Percentiles rank a stretch among this genome's conserved stretches.
phyloP scores from a whole-genome alignment of 2,329 filamentous ascomycete species.

The Ophiostoma triangulosporum region DNA sequence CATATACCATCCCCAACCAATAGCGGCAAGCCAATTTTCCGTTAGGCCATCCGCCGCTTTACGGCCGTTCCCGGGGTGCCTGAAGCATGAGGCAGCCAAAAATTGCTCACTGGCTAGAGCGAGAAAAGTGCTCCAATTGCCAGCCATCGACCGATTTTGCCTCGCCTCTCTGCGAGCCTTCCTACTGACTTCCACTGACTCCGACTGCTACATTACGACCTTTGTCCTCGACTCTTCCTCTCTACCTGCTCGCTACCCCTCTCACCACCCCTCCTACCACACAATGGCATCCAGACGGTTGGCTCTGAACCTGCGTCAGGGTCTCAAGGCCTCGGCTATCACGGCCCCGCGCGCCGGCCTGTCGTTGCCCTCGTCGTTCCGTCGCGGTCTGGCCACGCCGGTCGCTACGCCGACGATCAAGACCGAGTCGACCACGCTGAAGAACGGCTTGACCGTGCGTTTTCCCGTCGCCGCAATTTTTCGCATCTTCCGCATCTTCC shows the following conservation, averaged over 20 bases:
- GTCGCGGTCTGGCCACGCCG: conserved; percentile 82
- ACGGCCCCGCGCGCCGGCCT: conserved; percentile 63
- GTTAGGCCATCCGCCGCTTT: background rate
- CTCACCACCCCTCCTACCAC: background rate
- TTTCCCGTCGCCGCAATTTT: too few relatives aligned
- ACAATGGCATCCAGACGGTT: conserved; percentile 85
- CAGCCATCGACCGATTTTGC: conserved; percentile 8
- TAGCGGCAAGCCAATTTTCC: conserved; percentile 9
- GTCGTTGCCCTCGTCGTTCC: conserved; percentile 63
- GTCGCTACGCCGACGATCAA: conserved; percentile 50
- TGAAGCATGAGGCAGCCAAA: conserved; percentile 12
- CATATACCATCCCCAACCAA: background rate
- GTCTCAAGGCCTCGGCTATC: too few relatives aligned
- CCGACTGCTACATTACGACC: conserved; percentile 16
- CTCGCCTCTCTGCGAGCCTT: background rate
- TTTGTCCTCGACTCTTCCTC: conserved; percentile 8
- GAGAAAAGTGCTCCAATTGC: conserved; percentile 6
- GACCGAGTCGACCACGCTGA: conserved; percentile 91
- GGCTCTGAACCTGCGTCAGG: conserved; percentile 85
- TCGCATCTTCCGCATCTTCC: too few relatives aligned
- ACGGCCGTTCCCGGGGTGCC: conserved; percentile 12
- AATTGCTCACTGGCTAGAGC: background rate
- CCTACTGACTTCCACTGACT: background rate
- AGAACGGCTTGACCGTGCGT: conserved; percentile 87
- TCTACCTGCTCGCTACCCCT: background rate